Evolutionary conservation across 1,139 yeast species (phyloP).

Genomic region (Kurtzmaniella quercitrusa): DNA sequence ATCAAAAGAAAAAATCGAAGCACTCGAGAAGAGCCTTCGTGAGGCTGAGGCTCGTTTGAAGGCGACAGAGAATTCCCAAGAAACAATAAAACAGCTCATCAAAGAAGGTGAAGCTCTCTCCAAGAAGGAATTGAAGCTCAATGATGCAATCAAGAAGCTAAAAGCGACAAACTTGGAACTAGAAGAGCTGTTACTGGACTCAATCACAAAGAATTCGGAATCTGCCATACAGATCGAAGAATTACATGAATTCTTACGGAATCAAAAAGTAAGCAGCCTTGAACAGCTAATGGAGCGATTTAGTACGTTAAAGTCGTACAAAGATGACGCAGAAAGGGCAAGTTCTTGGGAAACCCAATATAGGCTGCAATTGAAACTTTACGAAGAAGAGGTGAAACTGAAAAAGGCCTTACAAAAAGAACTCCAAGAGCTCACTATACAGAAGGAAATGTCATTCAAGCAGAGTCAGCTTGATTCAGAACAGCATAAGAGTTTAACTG

Average conservation of each 20-base stretch:
- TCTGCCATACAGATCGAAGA: slow-evolving; percentile 25
- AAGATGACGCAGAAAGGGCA: slow-evolving; percentile 13
- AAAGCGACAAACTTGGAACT: slow-evolving; percentile 46
- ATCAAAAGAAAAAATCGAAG: slow-evolving; percentile 1
- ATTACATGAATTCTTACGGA: slow-evolving; percentile 28
- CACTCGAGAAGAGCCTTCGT: slow-evolving; percentile 7
- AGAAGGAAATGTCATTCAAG: slow-evolving; percentile 36
- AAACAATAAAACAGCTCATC: slow-evolving; percentile 52
- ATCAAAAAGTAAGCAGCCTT: slow-evolving; percentile 22
- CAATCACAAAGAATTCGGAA: slow-evolving; percentile 28
- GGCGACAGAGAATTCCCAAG: slow-evolving; percentile 10
- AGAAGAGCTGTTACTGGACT: slow-evolving; percentile 34
- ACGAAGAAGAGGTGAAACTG: slow-evolving; percentile 30
- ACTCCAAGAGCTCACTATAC: slow-evolving; percentile 35
- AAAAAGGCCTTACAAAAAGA: slow-evolving; percentile 26
- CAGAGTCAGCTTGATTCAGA: slow-evolving; percentile 32
- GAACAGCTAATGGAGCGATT: slow-evolving; percentile 22
- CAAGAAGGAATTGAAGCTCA: slow-evolving; percentile 65
- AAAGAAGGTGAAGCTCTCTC: slow-evolving; percentile 81
- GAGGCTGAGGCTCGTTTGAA: slow-evolving; percentile 6
- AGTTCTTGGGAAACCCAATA: slow-evolving; percentile 38
- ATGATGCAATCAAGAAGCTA: slow-evolving; percentile 62
- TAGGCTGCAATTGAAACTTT: slow-evolving; percentile 27
- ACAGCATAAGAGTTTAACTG: slow-evolving; percentile 24
- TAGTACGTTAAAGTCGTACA: slow-evolving; percentile 12